Evolutionary conservation across 805 yeast genomes (phyloP).

Genomic region (Candida insectorum): DNA sequence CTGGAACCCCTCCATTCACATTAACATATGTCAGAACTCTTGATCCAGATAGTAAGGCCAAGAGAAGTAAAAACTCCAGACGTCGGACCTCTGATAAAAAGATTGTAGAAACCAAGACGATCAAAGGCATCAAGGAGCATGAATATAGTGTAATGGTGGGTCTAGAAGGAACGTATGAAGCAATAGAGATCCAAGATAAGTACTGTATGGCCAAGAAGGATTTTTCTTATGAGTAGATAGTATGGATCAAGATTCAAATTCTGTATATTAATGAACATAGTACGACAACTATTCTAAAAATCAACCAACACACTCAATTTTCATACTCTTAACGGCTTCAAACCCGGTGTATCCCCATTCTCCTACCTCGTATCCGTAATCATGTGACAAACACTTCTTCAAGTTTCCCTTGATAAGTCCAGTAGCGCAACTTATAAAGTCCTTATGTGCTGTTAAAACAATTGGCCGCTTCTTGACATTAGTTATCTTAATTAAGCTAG

Average conservation of each 20-base stretch:
- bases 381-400: background rate
- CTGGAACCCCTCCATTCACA: conserved; percentile 88
- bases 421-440: background rate
- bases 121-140: conserved; percentile 67
- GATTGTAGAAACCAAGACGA: conserved; percentile 21
- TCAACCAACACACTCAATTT: background rate
- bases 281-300: no score
- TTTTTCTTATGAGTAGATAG: conserved; percentile 2
- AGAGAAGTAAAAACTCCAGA: conserved; percentile 19
- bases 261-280: background rate
- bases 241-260: no score
- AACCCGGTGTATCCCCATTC: conserved; percentile 13
- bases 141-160: conserved; percentile 74
- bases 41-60: conserved; percentile 26
- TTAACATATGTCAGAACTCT: conserved; percentile 75
- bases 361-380: conserved; percentile 1
- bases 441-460: background rate
- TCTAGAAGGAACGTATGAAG: conserved; percentile 91
- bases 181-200: conserved; percentile 83
- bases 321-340: conserved; percentile 1
- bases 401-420: background rate
- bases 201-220: conserved; percentile 49
- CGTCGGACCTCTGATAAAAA: conserved; percentile 16
- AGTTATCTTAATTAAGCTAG: background rate
- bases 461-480: conserved; percentile 4